Evolutionary conservation across 257 asterid species (phyloP).

Genomic region (Lycium ferocissimum): DNA sequence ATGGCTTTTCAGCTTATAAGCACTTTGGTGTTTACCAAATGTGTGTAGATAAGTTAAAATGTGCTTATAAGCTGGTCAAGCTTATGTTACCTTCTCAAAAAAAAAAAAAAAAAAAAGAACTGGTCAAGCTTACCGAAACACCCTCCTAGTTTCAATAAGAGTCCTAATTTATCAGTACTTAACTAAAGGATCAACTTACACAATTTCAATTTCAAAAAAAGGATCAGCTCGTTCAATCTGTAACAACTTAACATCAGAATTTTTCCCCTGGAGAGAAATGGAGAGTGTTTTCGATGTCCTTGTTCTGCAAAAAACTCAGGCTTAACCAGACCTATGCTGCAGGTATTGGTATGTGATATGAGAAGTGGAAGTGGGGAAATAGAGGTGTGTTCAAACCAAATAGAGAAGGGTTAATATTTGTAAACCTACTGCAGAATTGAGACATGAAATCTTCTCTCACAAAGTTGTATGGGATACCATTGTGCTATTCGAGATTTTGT

Average conservation of each 20-base stretch:
- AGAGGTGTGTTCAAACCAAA: not conserved
- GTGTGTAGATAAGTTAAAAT: no score
- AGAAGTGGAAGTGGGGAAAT: not conserved
- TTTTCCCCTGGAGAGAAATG: not conserved
- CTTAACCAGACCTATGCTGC: not conserved
- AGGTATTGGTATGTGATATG: not conserved
- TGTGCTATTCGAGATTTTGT: not conserved
- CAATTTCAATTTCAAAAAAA: not conserved
- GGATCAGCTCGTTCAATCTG: not conserved
- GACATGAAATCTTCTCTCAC: not conserved
- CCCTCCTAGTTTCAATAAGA: not conserved
- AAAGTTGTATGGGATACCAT: not conserved
- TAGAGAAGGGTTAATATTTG: not conserved
- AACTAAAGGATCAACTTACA: not conserved
- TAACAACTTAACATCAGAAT: not conserved
- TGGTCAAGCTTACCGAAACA: not conserved
- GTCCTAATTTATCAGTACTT: not conserved
- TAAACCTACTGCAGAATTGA: not conserved
- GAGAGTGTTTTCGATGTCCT: not conserved
- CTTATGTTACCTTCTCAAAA: no score
- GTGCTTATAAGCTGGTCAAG: not conserved
- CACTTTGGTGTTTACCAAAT: not conserved
- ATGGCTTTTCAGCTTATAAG: no score
- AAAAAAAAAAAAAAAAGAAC: no score
- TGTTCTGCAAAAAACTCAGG: not conserved